These are phyloP conservation scores for Populus hybrid DNA, from an alignment of 441 rosid genomes.

Conservation along the genomic window DNA sequence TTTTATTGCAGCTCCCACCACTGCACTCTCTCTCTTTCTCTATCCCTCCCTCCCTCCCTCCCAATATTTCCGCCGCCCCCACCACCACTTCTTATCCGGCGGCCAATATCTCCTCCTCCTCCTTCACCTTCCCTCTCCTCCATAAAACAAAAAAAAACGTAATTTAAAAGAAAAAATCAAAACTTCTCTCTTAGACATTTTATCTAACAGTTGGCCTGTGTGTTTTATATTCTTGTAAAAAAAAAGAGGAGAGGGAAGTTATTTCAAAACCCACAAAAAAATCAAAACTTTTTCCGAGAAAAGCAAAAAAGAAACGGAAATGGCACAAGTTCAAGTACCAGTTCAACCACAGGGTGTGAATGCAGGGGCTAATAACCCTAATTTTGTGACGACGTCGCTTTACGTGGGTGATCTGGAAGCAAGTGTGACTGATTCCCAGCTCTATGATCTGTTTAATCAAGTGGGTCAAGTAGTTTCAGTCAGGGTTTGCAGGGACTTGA, in stretches of 20 bases:
- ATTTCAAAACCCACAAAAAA: conserved; percentile 27
- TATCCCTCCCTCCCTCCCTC: neutral
- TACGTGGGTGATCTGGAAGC: conserved; percentile 84
- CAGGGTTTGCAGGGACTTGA: conserved; percentile 68
- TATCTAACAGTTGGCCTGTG: conserved; percentile 10
- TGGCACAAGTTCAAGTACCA: conserved; percentile 74
- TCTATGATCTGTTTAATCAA: conserved; percentile 69
- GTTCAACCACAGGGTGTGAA: conserved; percentile 43
- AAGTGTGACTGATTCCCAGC: conserved; percentile 69
- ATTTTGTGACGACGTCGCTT: conserved; percentile 68
- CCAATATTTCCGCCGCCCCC: conserved; percentile 9
- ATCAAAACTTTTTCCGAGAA: neutral
- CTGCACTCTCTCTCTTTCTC: neutral
- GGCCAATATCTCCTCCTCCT: conserved; percentile 40
- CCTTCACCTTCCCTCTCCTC: conserved; percentile 58
- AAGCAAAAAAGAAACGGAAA: conserved; percentile 16
- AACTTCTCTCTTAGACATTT: conserved; percentile 6
- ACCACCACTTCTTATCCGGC: conserved; percentile 56
- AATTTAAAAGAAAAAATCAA: conserved; percentile 7
- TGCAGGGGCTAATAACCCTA: conserved; percentile 37
- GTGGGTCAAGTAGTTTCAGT: conserved; percentile 76
- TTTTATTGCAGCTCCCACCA: neutral
- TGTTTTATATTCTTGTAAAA: conserved; percentile 24
- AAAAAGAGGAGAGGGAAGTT: conserved; percentile 84
- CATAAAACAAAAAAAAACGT: conserved; percentile 16